phyloP scores from a whole-genome alignment of 768 basidiomycete species.

The Rhodocollybia butyracea region DNA sequence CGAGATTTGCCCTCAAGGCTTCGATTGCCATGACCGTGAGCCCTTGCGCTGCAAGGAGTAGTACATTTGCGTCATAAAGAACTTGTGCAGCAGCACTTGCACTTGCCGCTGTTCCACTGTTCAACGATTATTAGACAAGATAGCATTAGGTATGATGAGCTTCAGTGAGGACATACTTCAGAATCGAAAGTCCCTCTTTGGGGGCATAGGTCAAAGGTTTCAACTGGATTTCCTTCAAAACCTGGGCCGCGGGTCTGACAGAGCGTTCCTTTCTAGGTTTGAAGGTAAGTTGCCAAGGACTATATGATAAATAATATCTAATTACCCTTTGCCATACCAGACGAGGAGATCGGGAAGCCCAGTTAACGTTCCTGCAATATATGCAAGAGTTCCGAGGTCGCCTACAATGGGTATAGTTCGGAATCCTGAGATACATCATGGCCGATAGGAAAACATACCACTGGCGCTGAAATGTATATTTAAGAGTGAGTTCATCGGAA shows the following conservation, averaged over 20 bases:
- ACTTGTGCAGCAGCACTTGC: background rate
- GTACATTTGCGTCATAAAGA: background rate
- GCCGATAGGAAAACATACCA: background rate
- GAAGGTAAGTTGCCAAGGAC: background rate
- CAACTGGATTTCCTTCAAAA: too few species aligned
- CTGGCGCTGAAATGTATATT: background rate
- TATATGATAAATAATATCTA: background rate
- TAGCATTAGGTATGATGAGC: background rate
- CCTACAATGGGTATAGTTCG: background rate
- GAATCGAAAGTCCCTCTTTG: background rate
- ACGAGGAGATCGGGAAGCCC: background rate
- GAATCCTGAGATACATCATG: background rate
- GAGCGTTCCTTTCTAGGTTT: background rate
- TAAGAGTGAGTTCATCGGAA: conserved; percentile 11
- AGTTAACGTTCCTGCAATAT: background rate
- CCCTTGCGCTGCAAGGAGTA: background rate
- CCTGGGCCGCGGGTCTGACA: background rate
- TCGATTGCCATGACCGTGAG: background rate
- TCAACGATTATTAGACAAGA: background rate
- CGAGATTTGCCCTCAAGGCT: background rate
- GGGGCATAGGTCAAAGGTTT: background rate
- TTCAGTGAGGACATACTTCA: background rate
- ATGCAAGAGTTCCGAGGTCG: background rate
- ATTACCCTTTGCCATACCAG: background rate
- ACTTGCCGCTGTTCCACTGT: background rate